Evolutionary conservation across 1,284 basidiomycete genomes (phyloP), one percentile per base, ranked within the genome.

Genomic region (Flammula alnicola): DNA sequence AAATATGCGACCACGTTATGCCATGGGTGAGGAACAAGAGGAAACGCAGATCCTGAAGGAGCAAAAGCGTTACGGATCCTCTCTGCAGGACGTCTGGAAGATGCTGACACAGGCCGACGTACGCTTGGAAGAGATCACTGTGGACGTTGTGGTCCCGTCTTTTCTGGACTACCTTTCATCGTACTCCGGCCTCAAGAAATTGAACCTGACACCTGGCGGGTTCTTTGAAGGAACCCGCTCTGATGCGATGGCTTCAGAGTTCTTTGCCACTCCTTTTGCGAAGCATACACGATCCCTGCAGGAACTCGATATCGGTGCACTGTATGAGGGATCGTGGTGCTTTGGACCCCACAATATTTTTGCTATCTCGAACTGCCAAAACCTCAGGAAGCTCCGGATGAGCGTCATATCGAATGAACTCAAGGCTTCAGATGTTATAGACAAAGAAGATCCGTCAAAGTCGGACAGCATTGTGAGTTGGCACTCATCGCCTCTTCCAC

Each of bases 381-480:
- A 26, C 3, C 9, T 50, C 6, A 45, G 20, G 30, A 30, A 11
- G 5, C 11, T 49, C 9, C 35, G 33, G n/a, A 48, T 56, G 35
- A 25, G 23, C 26, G 20, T 57, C 37, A 37, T 44, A 6, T 48
- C 47, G 3, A 23, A 36, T 5, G 30, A 56, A 16, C 27, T 52
- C 5, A 30, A 19, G n/a, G 16, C 5, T 19, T 5, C 20, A 38
- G 23, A 44, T 38, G n/a, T n/a, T 23, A 26, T 12, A 19, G 11
- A 11, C 7, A 9, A 14, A 22, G 26, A 49, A 5, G 9, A n/a
- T n/a, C n/a, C n/a, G n/a, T n/a, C n/a, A n/a, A n/a, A n/a, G n/a
- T n/a, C 32, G 11, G 44, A 57, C 39, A 23, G 23, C 27, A 29
- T 57, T 25, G 55, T 51, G 25, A 43, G 52, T 31, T 23, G 16